Conservation (phyloP, 257 asterid species). For the Solanum stenotomum region DNA sequence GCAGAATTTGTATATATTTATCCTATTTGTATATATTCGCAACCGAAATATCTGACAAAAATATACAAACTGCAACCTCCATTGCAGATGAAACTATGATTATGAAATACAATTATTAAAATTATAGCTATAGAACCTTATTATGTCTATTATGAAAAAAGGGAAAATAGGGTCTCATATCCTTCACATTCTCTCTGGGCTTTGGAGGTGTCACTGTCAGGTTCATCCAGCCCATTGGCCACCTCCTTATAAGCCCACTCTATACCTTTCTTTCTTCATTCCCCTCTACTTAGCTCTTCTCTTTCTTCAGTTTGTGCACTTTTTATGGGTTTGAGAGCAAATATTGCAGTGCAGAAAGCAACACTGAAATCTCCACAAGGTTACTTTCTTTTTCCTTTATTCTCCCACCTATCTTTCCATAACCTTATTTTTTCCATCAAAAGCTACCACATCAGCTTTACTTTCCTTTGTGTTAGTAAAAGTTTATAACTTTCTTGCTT, state of each 20-base stretch:
- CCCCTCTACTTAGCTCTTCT: slow-evolving; percentile 2
- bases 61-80: too few species aligned
- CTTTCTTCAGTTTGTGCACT: slow-evolving; percentile 3
- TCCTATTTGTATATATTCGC: too few species aligned
- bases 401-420: background rate
- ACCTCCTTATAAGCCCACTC: slow-evolving; percentile 25
- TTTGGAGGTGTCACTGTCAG: slow-evolving; percentile 31
- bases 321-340: slow-evolving; percentile 44
- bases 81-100: too few species aligned
- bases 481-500: background rate
- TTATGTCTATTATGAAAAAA: too few species aligned
- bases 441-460: background rate
- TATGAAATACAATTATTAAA: too few species aligned
- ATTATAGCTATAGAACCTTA: too few species aligned
- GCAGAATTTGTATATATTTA: too few species aligned
- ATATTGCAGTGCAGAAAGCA: slow-evolving; percentile 31
- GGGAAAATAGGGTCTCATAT: background rate
- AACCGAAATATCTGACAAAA: too few species aligned
- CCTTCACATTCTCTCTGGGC: background rate
- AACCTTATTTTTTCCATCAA: background rate
- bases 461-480: too few species aligned
- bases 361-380: slow-evolving; percentile 41
- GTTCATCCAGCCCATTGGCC: slow-evolving; percentile 48
- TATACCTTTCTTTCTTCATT: slow-evolving; percentile 4
- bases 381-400: background rate